Conservation (phyloP, 129 eudicot genomes). For the Centella asiatica region DNA sequence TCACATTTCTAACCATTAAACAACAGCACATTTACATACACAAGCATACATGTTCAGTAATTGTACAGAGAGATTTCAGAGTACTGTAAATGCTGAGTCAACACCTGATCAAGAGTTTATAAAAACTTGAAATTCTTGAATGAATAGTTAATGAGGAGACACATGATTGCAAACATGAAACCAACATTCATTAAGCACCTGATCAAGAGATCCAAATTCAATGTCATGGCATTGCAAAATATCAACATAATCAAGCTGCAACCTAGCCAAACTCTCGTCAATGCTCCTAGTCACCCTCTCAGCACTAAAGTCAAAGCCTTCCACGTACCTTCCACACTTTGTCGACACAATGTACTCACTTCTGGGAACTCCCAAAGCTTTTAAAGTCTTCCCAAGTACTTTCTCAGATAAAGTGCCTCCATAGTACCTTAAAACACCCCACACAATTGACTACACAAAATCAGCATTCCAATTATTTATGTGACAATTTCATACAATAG, state of each 20-base stretch:
- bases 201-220: conserved; percentile 90
- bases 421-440: conserved; percentile 44
- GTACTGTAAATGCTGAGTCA: neutral
- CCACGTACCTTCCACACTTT: conserved; percentile 81
- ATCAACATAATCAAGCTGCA: conserved; percentile 92
- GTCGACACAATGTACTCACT: conserved; percentile 76
- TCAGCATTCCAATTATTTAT: neutral
- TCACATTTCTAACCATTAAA: neutral
- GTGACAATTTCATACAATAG: too few species aligned
- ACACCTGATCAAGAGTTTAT: neutral
- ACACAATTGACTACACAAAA: neutral
- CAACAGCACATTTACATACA: neutral
- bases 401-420: conserved; percentile 90
- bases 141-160: neutral
- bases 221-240: conserved; percentile 93
- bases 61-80: neutral
- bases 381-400: conserved; percentile 70
- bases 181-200: conserved; percentile 37
- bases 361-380: conserved; percentile 72
- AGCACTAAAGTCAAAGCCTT: conserved; percentile 93
- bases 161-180: too few species aligned
- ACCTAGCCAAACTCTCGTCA: conserved; percentile 78
- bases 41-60: neutral
- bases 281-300: conserved; percentile 77
- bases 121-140: neutral